Base-by-base conservation (phyloP, 2,329 filamentous ascomycete genomes). In the Penicillium sp. region DNA sequence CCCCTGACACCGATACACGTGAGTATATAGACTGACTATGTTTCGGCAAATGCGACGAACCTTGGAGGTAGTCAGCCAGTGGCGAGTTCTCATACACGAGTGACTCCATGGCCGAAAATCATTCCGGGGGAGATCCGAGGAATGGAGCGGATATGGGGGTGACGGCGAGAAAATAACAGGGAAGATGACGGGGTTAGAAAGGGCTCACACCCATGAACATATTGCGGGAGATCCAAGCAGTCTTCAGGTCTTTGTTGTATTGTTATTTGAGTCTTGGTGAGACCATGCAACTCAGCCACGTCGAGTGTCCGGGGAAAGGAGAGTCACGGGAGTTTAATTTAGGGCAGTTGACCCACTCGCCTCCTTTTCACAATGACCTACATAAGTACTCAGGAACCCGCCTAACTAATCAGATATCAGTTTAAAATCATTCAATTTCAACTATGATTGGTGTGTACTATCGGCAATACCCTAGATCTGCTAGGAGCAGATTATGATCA, bases 31-130 rank as follows among this genome's bases (percentile, higher is more conserved):
- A 35, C 35, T 27, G 23, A 14, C 37, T n/a, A 24, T 16, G 13
- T 34, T 40, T 6, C 20, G 10, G 16, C 4, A 3, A 8, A 16
- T 13, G 41, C 38, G 46, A 70, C 76, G 62, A 71, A 93, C 90
- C 89, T 81, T 90, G 85, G 60, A 96, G 82, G 73, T 93, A 93
- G 63, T 87, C 83, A 66, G 89, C 89, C 71, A 96, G 78, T 60
- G 90, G 90, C 67, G 87, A 87, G 73, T 89, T 84, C 73, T 93
- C 82, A 72, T 86, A 87, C 60, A 95, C 82, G 61, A 95, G 78
- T 63, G 86, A 82, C 79, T 95, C 90, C 90, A 96, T 93, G 68
- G 60, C 69, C 56, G 50, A 49, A 49, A 53, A 55, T 58, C 67
- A 68, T 67, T 57, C 63, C 63, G 59, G 31, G 38, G 40, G 26